Evolutionary conservation across 805 yeast species (phyloP), one percentile per base, ranked within the genome.

Genomic region (Torulaspora franciscae): DNA sequence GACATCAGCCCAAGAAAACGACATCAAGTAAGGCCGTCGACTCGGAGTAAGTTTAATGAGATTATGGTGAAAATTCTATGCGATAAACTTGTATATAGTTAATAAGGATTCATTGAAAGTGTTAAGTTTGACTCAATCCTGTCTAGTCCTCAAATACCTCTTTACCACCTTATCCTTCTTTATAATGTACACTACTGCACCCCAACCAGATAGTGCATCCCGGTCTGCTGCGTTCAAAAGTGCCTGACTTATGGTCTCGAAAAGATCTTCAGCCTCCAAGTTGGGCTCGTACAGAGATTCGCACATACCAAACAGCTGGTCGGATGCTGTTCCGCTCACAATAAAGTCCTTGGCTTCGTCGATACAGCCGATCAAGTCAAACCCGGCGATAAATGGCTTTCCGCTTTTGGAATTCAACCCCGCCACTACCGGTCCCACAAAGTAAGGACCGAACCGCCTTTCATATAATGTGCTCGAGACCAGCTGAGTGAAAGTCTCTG

Each of bases 131-230:
- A 14, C 32, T 67, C 76, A 93, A 76, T 93, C 99, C 73, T 91
- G 98, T 68, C 99, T 84, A 46, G 96, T 88, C 72, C 83, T 90
- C 69, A 93, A 78, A 58, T 85, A 80, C 61, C 95, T 80, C 71
- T 83, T 89, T 43, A 81, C 77, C 46, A 93, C 95, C 67, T 87
- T 85, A 64, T 91, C 98, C 69, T 89, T 89, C 37, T 95, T 86
- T 42, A 93, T 79, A 44, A 93, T 72, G 68, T 91, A 91, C 19
- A 93, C 98, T 13, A 87, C 85, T 7, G 95, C 96, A 60, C 99
- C 99, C 96, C 97, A 93, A 54, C 99, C 99, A 25, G 95, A 83
- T 47, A 93, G 74, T 5, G 97, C 95, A 68, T 93, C 99, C 74
- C 99, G 85, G 68, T 93, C 99, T 29, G 85, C 95, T 14, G 96